Evolutionary conservation across 2,329 filamentous ascomycete genomes (phyloP), one percentile per base, ranked within the genome.

Genomic region (Scopulariopsis brevicaulis): DNA sequence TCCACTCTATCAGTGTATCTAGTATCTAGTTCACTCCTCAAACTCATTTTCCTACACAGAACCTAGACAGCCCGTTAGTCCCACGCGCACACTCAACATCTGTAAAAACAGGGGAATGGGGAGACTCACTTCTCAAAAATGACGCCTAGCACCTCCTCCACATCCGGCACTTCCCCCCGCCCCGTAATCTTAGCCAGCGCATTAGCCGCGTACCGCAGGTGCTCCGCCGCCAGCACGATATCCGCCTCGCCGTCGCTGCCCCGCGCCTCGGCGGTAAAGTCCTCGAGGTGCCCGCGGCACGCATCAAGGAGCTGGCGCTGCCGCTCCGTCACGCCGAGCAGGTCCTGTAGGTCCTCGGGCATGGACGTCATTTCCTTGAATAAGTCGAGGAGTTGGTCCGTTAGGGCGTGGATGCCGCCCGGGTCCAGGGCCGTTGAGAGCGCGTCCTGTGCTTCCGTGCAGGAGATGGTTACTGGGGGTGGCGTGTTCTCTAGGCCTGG

Each of bases 81-180:
- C 52, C 52, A n/a, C 54, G 22, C 40, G 4, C 43, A n/a, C 10
- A 55, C 25, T 4, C 5, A 24, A 12, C 25, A 12, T 8, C 12
- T n/a, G 6, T n/a, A 25, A 24, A 15, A 40, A 3, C 2, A 25
- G 4, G 34, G 22, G 11, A 53, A 54, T 6, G 12, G 37, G 37
- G 28, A 48, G 40, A 82, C 83, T 77, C 74, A 96, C 89, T 96
- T 97, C 71, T 97, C 93, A 74, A 99, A 99, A 4, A 99, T 92
- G 24, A 99, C 92, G 0, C 94, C 94, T 52, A 99, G 74, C 8
- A 99, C 90, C 68, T 97, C 94, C 69, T 99, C 93, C 18, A 97
- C 90, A 70, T 97, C 93, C 2, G 91, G 89, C 48, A 81, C 82
- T 65, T 91, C 89, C 1, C 91, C 92, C 58, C 83, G 83, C 0